Percentiles rank a stretch among this genome's conserved stretches.
Conservation (phyloP, 2,329 filamentous ascomycete genomes). For the Diaporthe sp. region DNA sequence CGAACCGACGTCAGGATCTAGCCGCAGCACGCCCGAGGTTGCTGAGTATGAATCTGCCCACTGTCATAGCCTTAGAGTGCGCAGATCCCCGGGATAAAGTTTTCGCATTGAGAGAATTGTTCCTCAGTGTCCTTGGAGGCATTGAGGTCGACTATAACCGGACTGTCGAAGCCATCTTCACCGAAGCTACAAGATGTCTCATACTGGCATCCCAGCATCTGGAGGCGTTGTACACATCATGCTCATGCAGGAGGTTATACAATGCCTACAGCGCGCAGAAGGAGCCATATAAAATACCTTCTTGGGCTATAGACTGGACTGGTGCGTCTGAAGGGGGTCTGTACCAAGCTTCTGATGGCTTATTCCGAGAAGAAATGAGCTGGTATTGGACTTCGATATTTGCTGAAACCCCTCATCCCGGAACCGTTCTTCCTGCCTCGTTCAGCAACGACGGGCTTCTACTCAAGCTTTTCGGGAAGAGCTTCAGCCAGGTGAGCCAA, state of each 20-base stretch:
- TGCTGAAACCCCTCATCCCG: not conserved
- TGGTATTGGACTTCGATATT: not conserved
- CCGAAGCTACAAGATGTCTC: not conserved
- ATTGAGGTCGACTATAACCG: not conserved
- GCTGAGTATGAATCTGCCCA: not conserved
- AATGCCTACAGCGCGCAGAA: not conserved
- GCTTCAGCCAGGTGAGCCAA: not conserved
- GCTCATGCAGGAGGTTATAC: not conserved
- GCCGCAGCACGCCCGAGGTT: not conserved
- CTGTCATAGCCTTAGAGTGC: not conserved
- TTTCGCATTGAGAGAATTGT: not conserved
- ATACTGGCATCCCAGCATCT: not conserved
- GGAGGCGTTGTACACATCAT: not conserved
- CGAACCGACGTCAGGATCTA: not conserved
- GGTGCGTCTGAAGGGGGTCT: not conserved
- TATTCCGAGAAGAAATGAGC: not conserved
- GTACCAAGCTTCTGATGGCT: not conserved
- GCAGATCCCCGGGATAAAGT: not conserved
- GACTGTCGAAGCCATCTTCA: not conserved
- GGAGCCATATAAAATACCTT: not conserved
- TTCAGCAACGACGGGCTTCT: not conserved
- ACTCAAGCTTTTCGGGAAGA: not conserved
- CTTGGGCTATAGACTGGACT: constrained; percentile 2
- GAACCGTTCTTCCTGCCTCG: not conserved
- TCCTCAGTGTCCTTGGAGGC: not conserved